Evolutionary conservation across 176 grass and related monocot genomes (phyloP).

Genomic region (Lolium rigidum): DNA sequence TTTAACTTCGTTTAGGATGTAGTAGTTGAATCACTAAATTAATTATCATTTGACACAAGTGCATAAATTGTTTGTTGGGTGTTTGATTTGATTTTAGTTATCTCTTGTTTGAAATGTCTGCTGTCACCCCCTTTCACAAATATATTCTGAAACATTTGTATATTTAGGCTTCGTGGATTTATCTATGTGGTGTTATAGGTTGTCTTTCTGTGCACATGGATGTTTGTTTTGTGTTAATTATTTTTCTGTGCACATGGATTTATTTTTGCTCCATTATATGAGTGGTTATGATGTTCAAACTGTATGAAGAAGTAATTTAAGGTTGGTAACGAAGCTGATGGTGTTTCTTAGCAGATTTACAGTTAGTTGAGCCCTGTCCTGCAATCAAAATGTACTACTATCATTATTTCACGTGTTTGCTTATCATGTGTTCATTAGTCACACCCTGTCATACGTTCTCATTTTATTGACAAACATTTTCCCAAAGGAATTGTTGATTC

Average conservation of each 20-base stretch:
- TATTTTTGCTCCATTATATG: not conserved
- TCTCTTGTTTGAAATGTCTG: conserved; percentile 19
- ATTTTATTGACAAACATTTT: conserved; percentile 3
- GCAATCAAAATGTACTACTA: not conserved
- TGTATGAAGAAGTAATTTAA: conserved; percentile 26
- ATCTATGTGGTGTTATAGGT: not conserved
- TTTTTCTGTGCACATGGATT: conserved; percentile 12
- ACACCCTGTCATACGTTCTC: not conserved
- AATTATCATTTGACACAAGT: no score
- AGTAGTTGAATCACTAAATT: not conserved
- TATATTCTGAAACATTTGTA: conserved; percentile 33
- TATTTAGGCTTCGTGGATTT: conserved; percentile 5
- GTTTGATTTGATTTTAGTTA: no score
- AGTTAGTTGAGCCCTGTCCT: not conserved
- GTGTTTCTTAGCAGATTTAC: not conserved
- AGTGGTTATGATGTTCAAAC: conserved; percentile 1
- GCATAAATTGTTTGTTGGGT: no score
- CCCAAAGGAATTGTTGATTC: not conserved
- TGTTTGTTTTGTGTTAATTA: conserved; percentile 11
- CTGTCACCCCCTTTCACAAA: not conserved
- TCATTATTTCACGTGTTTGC: conserved; percentile 5
- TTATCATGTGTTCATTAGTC: not conserved
- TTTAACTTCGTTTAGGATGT: conserved; percentile 1
- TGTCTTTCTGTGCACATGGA: conserved; percentile 12
- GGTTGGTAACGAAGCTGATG: not conserved